These are phyloP conservation scores for Harringtonia aguacate DNA, from an alignment of 2,329 filamentous ascomycete species.

Conservation along the genomic window DNA sequence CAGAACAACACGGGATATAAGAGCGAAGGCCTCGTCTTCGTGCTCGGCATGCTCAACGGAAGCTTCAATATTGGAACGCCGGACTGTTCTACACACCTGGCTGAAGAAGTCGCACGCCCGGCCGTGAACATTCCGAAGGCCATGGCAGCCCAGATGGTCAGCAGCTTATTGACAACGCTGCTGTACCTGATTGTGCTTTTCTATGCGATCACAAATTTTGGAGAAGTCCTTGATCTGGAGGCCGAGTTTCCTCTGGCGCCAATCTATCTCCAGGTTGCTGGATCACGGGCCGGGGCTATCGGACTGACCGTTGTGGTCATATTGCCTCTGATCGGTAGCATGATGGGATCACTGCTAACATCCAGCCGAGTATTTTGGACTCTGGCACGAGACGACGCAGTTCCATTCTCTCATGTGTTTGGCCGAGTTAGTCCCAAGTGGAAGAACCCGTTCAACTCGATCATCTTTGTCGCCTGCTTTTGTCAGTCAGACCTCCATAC, in stretches of 20 bases:
- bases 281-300: background rate
- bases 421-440: slow-evolving; percentile 39
- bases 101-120: background rate
- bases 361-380: slow-evolving; percentile 29
- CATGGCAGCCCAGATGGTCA: background rate
- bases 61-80: background rate
- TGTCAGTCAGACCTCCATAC: background rate
- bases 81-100: background rate
- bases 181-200: background rate
- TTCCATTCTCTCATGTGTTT: slow-evolving; percentile 43
- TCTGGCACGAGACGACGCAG: slow-evolving; percentile 47
- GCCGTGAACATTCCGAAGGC: background rate
- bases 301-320: slow-evolving; percentile 8
- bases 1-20: background rate
- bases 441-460: slow-evolving; percentile 48
- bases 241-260: background rate
- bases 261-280: background rate
- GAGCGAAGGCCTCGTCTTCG: background rate
- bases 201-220: background rate
- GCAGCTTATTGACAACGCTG: background rate
- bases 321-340: background rate
- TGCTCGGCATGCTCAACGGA: background rate
- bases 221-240: background rate
- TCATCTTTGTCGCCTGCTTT: slow-evolving; percentile 38
- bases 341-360: background rate